Evolutionary conservation across 768 basidiomycete species (phyloP), one percentile per base, ranked within the genome.

Genomic region (Kondoa subrosea): DNA sequence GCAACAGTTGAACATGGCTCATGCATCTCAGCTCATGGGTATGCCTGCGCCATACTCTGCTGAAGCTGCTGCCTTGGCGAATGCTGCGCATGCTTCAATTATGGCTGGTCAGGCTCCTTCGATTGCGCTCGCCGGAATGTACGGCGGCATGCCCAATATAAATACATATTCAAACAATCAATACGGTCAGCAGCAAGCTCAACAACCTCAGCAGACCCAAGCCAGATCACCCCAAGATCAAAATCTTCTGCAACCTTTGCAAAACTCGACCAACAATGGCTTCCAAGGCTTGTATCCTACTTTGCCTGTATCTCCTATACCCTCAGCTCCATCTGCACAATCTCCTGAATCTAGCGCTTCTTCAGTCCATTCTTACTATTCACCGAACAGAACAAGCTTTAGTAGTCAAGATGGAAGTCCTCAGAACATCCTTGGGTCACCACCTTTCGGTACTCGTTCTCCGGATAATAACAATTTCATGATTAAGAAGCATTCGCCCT

Each of bases 11-110:
- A 65, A 65, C 30, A 40, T 40, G 33, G 64, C 50, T 8, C 34
- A 40, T 32, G 34, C 34, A 21, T 32, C 64, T 50, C 64, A 65
- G 34, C 64, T 65, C 40, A 40, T 65, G 34, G 64, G 64, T 26
- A n/a, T 65, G 50, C 64, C 61, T 30, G 61, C 61, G 12, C 61
- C 61, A 14, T 63, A 31, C 61, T 63, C 61, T 4, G 61, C 61
- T 32, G 61, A 63, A 63, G 61, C 61, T 33, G 29, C 27, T 12
- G 61, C 61, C n/a, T 32, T 63, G 26, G 61, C 61, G 29, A 33
- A 63, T 33, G 29, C 33, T 27, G 33, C 61, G 15, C 61, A 63
- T n/a, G 29, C 27, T 21, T 33, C 29, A 27, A 63, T 63, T 32
- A 17, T 63, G 15, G 16, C 61, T 33, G 61, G 61, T 17, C 61